Percentiles rank a stretch among this genome's conserved stretches.
phyloP scores from a whole-genome alignment of 179 eudicot species.

The Gypsophila paniculata region DNA sequence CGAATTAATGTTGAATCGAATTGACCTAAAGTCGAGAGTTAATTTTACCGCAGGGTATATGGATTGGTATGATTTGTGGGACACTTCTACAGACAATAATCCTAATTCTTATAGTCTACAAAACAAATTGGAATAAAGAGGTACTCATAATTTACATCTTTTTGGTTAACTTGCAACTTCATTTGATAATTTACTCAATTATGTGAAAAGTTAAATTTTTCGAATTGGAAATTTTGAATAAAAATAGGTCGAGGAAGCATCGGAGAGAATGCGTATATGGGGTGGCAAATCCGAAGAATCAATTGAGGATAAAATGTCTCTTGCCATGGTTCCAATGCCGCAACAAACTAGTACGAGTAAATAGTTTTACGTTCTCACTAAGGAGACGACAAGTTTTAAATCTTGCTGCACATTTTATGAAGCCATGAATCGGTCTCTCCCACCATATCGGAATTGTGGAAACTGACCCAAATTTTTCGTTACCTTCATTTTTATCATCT shows the following conservation, averaged over 20 bases:
- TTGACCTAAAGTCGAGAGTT: neutral
- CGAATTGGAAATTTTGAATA: neutral
- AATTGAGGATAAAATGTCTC: conserved; percentile 24
- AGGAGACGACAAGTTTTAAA: neutral
- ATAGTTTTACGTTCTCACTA: neutral
- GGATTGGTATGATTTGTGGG: conserved; percentile 97
- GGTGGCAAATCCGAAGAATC: conserved; percentile 35
- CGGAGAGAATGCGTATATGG: conserved; percentile 59
- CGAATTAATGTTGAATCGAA: neutral
- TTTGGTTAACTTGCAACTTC: too few relatives aligned
- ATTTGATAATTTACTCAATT: too few relatives aligned
- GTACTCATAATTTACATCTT: too few relatives aligned
- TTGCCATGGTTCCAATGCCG: conserved; percentile 26
- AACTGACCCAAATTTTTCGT: neutral
- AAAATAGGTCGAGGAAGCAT: conserved; percentile 66
- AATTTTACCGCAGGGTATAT: conserved; percentile 57
- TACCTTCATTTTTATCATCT: neutral
- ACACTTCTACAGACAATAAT: conserved; percentile 72
- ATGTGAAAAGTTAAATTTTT: neutral
- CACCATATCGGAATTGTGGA: neutral
- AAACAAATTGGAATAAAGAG: conserved; percentile 91
- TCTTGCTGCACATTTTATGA: neutral
- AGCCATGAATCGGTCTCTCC: neutral
- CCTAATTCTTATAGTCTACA: conserved; percentile 56
- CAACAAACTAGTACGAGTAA: conserved; percentile 3